Evolutionary conservation across 2,329 filamentous ascomycete genomes (phyloP).

Genomic region (Plenodomus lindquistii): DNA sequence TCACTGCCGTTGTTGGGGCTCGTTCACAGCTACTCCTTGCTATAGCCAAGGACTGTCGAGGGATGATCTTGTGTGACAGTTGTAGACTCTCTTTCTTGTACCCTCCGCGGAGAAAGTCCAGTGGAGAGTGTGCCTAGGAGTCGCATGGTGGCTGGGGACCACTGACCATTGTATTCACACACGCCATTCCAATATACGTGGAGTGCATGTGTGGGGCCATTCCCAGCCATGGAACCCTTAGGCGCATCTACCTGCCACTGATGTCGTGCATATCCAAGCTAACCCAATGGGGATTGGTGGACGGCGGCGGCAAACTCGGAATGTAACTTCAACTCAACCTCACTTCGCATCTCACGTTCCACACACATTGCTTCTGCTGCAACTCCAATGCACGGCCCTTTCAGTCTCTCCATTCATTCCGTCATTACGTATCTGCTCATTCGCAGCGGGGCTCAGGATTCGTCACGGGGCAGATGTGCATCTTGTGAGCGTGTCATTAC

Average conservation of each 20-base stretch:
- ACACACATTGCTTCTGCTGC: slow-evolving; percentile 18
- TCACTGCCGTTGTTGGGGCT: too few species aligned
- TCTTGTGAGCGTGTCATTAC: slow-evolving; percentile 13
- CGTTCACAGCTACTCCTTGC: neutral
- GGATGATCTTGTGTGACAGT: neutral
- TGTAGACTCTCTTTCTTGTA: neutral
- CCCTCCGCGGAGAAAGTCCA: neutral
- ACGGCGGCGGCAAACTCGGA: neutral
- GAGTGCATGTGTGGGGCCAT: neutral
- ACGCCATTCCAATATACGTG: neutral
- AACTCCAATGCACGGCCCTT: slow-evolving; percentile 16
- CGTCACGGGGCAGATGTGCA: neutral
- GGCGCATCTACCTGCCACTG: neutral
- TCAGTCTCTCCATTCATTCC: slow-evolving; percentile 14
- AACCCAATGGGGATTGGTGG: neutral
- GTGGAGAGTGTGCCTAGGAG: neutral
- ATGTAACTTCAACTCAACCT: slow-evolving; percentile 6
- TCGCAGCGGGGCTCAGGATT: neutral
- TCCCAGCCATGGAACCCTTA: too few species aligned
- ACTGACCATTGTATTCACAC: neutral
- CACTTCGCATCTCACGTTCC: slow-evolving; percentile 13
- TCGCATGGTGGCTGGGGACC: neutral
- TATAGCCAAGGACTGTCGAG: neutral
- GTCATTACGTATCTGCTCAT: neutral
- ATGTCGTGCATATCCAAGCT: neutral